Conservation (phyloP, 192 early-diverging fungal species). For the Coemansia interrupta region DNA sequence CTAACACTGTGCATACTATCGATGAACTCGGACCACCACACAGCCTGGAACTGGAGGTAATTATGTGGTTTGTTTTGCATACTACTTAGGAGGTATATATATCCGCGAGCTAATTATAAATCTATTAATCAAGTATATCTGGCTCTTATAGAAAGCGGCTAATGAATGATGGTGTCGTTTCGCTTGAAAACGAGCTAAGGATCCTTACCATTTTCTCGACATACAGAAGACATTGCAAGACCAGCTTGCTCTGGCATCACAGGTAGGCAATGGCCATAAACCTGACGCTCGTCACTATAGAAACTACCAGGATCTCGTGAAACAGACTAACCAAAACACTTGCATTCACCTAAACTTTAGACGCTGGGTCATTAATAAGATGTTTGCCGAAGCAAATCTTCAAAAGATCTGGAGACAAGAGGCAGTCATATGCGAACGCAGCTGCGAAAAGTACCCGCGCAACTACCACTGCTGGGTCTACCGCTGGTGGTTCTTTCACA, state of each 20-base stretch:
- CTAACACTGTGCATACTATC: constrained; percentile 37
- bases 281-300: background rate
- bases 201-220: constrained; percentile 18
- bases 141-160: constrained; percentile 13
- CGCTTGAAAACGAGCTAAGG: constrained; percentile 15
- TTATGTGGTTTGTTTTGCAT: background rate
- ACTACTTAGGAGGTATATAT: too few species aligned
- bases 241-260: constrained; percentile 41
- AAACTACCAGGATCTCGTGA: background rate
- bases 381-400: background rate
- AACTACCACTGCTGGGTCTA: constrained; percentile 54
- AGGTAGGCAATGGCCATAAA: constrained; percentile 9
- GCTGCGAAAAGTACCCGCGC: constrained; percentile 33
- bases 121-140: background rate
- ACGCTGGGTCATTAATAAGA: constrained; percentile 24
- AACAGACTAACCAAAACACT: background rate
- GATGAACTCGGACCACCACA: constrained; percentile 38
- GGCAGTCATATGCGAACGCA: constrained; percentile 7
- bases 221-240: constrained; percentile 39
- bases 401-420: constrained; percentile 16
- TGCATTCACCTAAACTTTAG: constrained; percentile 2
- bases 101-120: background rate
- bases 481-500: constrained; percentile 35
- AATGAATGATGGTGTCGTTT: constrained; percentile 6
- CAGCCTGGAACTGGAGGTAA: constrained; percentile 47